Conservation (phyloP, 1,284 basidiomycete genomes). For the Ustilago tritici region DNA sequence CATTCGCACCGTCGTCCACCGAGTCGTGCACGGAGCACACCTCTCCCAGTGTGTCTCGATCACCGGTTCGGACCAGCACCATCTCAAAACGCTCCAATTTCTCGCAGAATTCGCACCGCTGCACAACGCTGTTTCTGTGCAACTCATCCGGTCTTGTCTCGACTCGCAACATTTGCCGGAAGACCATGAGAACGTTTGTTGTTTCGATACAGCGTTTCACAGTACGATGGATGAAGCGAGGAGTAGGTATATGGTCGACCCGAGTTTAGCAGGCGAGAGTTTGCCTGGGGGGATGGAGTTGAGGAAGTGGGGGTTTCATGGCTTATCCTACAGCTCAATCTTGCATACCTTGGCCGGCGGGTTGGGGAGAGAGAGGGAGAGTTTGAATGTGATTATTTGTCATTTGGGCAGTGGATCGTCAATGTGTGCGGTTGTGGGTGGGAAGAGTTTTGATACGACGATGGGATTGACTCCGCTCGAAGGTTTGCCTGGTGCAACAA, state of each 20-base stretch:
- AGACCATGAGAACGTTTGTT: conserved; percentile 17
- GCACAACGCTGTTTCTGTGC: conserved; percentile 34
- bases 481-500: conserved; percentile 37
- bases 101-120: conserved; percentile 34
- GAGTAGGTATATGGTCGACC: conserved; percentile 19
- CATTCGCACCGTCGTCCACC: conserved; percentile 25
- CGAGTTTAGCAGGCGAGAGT: conserved; percentile 5
- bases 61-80: conserved; percentile 7
- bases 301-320: conserved; percentile 43
- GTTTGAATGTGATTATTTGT: conserved; percentile 34
- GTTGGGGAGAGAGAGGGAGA: conserved; percentile 1
- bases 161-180: conserved; percentile 1
- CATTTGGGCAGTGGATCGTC: conserved; percentile 36
- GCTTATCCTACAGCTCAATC: conserved; percentile 29
- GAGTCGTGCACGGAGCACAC: conserved; percentile 42
- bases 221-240: conserved; percentile 12
- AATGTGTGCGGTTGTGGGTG: conserved; percentile 28
- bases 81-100: conserved; percentile 20
- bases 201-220: conserved; percentile 43
- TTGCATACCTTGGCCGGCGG: conserved; percentile 6
- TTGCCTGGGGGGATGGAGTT: conserved; percentile 36
- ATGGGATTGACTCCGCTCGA: conserved; percentile 49
- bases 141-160: conserved; percentile 25
- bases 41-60: conserved; percentile 20
- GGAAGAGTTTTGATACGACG: conserved; percentile 33